These are phyloP conservation scores for Copromyces sp. DNA, from an alignment of 495 filamentous ascomycete species.

Conservation along the genomic window DNA sequence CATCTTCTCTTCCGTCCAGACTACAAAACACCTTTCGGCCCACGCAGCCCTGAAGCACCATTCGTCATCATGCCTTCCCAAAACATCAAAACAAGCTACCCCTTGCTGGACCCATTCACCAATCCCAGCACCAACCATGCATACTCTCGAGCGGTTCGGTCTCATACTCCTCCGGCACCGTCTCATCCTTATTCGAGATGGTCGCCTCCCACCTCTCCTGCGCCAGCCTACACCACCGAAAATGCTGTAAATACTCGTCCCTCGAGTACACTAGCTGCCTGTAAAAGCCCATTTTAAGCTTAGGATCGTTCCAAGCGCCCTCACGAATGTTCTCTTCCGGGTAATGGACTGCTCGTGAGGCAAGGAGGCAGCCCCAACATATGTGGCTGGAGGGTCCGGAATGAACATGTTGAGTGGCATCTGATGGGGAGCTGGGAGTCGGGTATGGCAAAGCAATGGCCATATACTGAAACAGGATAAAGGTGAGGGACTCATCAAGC, in stretches of 20 bases:
- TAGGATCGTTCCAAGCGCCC: not conserved
- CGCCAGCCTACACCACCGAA: not conserved
- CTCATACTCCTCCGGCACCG: not conserved
- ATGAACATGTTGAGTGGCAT: not conserved
- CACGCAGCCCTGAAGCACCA: too few species aligned
- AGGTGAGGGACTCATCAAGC: not conserved
- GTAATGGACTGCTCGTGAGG: not conserved
- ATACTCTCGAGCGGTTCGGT: not conserved
- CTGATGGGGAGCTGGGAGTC: not conserved
- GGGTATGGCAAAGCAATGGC: not conserved
- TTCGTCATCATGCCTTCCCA: too few species aligned
- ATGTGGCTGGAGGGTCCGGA: not conserved
- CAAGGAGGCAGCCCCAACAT: not conserved
- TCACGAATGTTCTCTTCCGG: not conserved
- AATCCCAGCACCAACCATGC: too few species aligned
- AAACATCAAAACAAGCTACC: too few species aligned
- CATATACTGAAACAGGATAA: not conserved
- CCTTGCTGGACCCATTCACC: too few species aligned
- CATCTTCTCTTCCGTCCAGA: too few species aligned
- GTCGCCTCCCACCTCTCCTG: not conserved
- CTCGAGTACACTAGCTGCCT: not conserved
- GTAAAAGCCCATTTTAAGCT: not conserved
- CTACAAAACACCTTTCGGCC: too few species aligned
- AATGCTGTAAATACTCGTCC: not conserved
- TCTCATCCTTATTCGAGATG: not conserved